Evolutionary conservation across 805 yeast genomes (phyloP).

Genomic region (Kodamaea leandrae): DNA sequence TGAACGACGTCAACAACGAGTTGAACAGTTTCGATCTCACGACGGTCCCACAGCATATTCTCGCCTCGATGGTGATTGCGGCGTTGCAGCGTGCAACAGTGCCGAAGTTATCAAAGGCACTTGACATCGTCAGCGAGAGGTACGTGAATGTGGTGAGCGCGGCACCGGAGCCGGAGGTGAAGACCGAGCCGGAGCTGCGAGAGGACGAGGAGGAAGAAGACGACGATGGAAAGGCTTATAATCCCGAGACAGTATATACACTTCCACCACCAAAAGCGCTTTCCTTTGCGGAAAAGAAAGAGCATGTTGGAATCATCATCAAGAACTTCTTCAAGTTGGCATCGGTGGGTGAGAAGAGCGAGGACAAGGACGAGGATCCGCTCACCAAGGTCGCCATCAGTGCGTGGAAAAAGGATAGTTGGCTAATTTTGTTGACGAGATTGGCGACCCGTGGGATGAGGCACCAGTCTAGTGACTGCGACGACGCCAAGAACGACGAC

Average conservation of each 20-base stretch:
- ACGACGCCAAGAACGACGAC: conserved; percentile 27
- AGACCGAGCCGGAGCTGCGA: conserved; percentile 12
- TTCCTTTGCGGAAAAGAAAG: conserved; percentile 52
- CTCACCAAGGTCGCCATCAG: conserved; percentile 57
- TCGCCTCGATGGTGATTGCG: conserved; percentile 61
- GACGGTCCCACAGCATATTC: conserved; percentile 59
- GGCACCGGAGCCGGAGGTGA: conserved; percentile 2
- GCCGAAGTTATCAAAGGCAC: conserved; percentile 56
- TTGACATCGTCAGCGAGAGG: conserved; percentile 67
- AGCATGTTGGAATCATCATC: conserved; percentile 56
- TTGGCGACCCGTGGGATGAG: conserved; percentile 78
- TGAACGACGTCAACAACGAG: conserved; percentile 60
- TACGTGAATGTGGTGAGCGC: conserved; percentile 44
- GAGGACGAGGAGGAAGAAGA: conserved; percentile 19
- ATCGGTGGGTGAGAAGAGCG: conserved; percentile 21
- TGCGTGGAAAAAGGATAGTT: conserved; percentile 60
- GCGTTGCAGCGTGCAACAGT: conserved; percentile 60
- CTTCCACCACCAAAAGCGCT: conserved; percentile 59
- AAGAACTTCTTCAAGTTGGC: conserved; percentile 55
- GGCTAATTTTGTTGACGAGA: conserved; percentile 74
- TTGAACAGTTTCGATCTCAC: conserved; percentile 69
- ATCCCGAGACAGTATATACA: conserved; percentile 44
- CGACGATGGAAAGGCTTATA: conserved; percentile 24
- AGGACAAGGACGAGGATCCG: conserved; percentile 13
- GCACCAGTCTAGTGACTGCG: conserved; percentile 18